Evolutionary conservation across 495 filamentous ascomycete species (phyloP).

Genomic region (Penicillium psychrofluorescens): DNA sequence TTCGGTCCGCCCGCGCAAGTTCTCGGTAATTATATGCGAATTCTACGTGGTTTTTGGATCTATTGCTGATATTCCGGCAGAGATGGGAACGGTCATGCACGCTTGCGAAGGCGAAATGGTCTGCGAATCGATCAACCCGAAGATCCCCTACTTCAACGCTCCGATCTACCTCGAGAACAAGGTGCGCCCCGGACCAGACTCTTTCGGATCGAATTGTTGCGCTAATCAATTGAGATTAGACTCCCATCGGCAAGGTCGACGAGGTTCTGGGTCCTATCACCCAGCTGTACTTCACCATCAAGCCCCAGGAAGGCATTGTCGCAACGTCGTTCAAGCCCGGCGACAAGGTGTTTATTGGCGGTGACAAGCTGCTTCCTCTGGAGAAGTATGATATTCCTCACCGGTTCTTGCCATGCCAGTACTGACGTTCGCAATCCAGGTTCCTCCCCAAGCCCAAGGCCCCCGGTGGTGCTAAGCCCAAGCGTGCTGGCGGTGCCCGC

Average conservation of each 20-base stretch:
- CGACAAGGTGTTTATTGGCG: conserved; percentile 94
- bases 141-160: conserved; percentile 98
- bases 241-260: conserved; percentile 52
- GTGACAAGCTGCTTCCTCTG: conserved; percentile 87
- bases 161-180: conserved; percentile 99
- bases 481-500: conserved; percentile 50
- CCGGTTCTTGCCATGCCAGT: not conserved
- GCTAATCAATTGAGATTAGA: conserved; percentile 29
- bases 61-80: conserved; percentile 35
- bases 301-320: conserved; percentile 91
- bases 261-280: conserved; percentile 84
- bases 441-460: conserved; percentile 95
- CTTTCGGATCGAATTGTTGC: not conserved
- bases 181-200: conserved; percentile 34
- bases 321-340: conserved; percentile 89
- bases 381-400: conserved; percentile 52
- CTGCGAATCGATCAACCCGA: conserved; percentile 85
- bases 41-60: not conserved
- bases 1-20: conserved; percentile 63
- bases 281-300: conserved; percentile 96
- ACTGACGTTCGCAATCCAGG: conserved; percentile 28
- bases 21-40: conserved; percentile 40
- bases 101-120: conserved; percentile 95
- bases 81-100: conserved; percentile 92
- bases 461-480: conserved; percentile 53